A percentile compares a stretch with the other conserved stretches of the same genome.
These are phyloP conservation scores for Aegilops sharonensis DNA, from an alignment of 176 grass and related monocot species.

Conservation along the genomic window DNA sequence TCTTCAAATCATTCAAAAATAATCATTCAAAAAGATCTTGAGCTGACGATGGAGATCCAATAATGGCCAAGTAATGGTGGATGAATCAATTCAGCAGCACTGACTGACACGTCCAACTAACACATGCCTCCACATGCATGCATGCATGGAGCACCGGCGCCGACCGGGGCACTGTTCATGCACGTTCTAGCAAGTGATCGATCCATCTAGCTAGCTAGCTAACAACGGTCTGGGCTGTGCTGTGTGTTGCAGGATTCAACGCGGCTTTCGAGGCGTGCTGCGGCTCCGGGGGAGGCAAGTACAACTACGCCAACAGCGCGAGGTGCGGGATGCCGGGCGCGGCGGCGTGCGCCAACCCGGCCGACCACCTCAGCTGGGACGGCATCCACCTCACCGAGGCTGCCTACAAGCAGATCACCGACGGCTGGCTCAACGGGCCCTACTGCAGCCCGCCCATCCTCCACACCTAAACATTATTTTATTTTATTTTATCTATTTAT, in stretches of 20 bases:
- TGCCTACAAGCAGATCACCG: slow-evolving; percentile 44
- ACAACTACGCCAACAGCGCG: slow-evolving; percentile 57
- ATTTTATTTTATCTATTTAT: neutral
- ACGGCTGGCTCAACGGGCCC: slow-evolving; percentile 56
- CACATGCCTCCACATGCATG: too few species aligned
- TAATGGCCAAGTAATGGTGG: neutral
- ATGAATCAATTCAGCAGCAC: neutral
- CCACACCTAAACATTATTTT: neutral
- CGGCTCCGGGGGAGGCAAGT: slow-evolving; percentile 46
- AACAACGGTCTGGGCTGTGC: neutral
- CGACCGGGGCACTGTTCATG: neutral
- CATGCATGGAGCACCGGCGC: too few species aligned
- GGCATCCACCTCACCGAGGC: slow-evolving; percentile 82
- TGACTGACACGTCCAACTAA: too few species aligned
- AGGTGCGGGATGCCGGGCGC: slow-evolving; percentile 49
- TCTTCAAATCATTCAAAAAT: neutral
- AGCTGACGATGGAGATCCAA: too few species aligned
- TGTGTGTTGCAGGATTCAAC: slow-evolving; percentile 43
- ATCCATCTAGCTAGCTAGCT: too few species aligned
- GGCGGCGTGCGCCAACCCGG: slow-evolving; percentile 45
- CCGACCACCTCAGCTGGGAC: slow-evolving; percentile 71
- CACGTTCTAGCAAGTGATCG: neutral
- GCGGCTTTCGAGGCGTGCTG: slow-evolving; percentile 55
- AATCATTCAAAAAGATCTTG: too few species aligned
- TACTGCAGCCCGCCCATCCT: slow-evolving; percentile 59